Evolutionary conservation across 768 basidiomycete species (phyloP).

Genomic region (Boletus tomentosulus): DNA sequence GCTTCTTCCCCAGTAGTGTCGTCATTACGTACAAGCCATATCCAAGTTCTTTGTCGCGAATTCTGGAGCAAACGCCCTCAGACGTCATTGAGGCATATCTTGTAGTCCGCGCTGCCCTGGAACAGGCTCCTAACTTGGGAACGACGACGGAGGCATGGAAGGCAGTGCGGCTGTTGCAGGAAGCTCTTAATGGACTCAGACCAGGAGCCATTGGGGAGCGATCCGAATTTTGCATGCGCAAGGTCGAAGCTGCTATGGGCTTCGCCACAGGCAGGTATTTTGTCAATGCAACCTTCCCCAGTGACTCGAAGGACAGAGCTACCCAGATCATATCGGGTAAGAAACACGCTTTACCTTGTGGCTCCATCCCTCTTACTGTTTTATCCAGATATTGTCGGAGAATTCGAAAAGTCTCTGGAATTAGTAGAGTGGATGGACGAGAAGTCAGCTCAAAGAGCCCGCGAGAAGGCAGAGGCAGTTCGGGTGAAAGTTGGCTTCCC

Average conservation of each 20-base stretch:
- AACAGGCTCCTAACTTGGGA: constrained; percentile 68
- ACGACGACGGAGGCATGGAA: constrained; percentile 75
- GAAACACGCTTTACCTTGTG: constrained; percentile 5
- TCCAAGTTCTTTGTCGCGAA: constrained; percentile 56
- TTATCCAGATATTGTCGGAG: constrained; percentile 64
- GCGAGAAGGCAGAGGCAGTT: constrained; percentile 60
- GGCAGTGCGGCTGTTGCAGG: constrained; percentile 63
- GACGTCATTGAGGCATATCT: constrained; percentile 86
- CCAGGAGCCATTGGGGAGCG: constrained; percentile 82
- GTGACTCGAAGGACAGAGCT: constrained; percentile 74
- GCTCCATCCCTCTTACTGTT: constrained; percentile 1
- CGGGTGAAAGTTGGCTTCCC: constrained; percentile 94
- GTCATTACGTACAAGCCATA: constrained; percentile 84
- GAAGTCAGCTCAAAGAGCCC: constrained; percentile 73
- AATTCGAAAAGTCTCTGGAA: constrained; percentile 76
- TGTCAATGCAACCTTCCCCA: constrained; percentile 77
- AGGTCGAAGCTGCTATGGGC: constrained; percentile 73
- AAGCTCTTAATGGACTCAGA: constrained; percentile 78
- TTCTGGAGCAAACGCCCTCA: constrained; percentile 62
- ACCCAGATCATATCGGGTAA: constrained; percentile 78
- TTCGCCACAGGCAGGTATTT: constrained; percentile 89
- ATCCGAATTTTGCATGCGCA: constrained; percentile 74
- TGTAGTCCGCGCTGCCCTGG: constrained; percentile 66
- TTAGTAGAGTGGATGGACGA: constrained; percentile 91
- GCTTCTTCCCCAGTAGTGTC: constrained; percentile 68